Evolutionary conservation across 2,329 filamentous ascomycete genomes (phyloP).

Genomic region (Chrysosporium keratinophilum): DNA sequence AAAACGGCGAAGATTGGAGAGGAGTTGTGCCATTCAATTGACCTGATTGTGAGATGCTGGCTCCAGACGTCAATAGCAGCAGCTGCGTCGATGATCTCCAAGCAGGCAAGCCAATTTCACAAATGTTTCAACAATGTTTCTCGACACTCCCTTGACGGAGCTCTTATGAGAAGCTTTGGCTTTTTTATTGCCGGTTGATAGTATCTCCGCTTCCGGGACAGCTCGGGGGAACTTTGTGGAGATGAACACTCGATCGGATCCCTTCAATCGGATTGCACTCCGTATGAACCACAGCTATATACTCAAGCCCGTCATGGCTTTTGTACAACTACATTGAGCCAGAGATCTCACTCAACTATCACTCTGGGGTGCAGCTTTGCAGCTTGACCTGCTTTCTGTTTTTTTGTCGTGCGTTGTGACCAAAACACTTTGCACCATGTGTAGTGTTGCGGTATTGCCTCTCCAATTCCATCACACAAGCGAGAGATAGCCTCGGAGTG

Average conservation of each 20-base stretch:
- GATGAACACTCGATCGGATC: not conserved
- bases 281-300: not conserved
- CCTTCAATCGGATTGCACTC: not conserved
- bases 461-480: slow-evolving; percentile 1
- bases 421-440: slow-evolving; percentile 11
- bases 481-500: slow-evolving; percentile 3
- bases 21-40: slow-evolving; percentile 15
- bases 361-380: not conserved
- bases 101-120: not conserved
- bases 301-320: not conserved
- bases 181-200: slow-evolving; percentile 5
- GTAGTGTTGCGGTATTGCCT: not conserved
- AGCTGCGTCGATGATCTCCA: not conserved
- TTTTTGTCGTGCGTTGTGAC: not conserved
- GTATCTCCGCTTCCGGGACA: slow-evolving; percentile 8
- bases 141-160: not conserved
- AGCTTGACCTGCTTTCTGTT: not conserved
- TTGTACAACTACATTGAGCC: not conserved
- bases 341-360: not conserved
- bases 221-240: not conserved
- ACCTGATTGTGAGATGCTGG: not conserved
- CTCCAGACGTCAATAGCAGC: not conserved
- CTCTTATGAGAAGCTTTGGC: not conserved
- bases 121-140: not conserved
- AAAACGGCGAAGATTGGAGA: slow-evolving; percentile 11